Percentiles rank a stretch among this genome's conserved stretches.
Evolutionary conservation across 208 protist genomes (phyloP).

Genomic region (Wallacemonas sp.): DNA sequence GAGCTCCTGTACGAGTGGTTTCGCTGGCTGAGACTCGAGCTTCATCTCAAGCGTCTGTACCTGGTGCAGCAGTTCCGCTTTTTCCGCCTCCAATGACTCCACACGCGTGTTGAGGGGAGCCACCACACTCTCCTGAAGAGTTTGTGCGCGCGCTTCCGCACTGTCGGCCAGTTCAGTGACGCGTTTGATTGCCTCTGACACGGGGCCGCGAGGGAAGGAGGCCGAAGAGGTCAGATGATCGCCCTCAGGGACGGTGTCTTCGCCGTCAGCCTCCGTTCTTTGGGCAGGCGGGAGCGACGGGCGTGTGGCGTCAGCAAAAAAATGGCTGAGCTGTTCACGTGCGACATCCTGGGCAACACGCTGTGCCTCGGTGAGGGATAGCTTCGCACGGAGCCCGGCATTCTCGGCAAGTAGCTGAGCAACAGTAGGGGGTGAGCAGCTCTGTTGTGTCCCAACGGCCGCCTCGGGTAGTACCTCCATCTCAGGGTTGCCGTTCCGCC

Average conservation of each 20-base stretch:
- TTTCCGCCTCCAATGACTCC: conserved; percentile 47
- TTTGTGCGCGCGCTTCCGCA: conserved; percentile 23
- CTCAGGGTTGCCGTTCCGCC: no score
- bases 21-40: conserved; percentile 23
- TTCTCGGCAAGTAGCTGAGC: conserved; percentile 65
- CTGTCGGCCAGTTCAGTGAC: conserved; percentile 40
- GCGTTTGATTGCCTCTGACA: conserved; percentile 30
- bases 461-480: background rate
- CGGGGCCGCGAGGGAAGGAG: conserved; percentile 1
- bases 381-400: conserved; percentile 27
- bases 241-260: conserved; percentile 3
- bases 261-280: background rate
- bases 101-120: conserved; percentile 41
- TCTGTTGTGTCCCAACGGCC: background rate
- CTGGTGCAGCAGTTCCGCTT: conserved; percentile 23
- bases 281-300: conserved; percentile 8
- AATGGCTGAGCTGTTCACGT: conserved; percentile 40
- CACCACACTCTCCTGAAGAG: conserved; percentile 33
- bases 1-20: conserved; percentile 56
- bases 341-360: conserved; percentile 52
- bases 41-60: conserved; percentile 41
- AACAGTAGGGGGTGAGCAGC: background rate
- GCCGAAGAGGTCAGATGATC: conserved; percentile 7
- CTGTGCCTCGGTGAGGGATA: conserved; percentile 50
- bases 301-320: conserved; percentile 47